Base-by-base conservation (phyloP, 345 rosid genomes). In the Eucalyptus melliodora region DNA sequence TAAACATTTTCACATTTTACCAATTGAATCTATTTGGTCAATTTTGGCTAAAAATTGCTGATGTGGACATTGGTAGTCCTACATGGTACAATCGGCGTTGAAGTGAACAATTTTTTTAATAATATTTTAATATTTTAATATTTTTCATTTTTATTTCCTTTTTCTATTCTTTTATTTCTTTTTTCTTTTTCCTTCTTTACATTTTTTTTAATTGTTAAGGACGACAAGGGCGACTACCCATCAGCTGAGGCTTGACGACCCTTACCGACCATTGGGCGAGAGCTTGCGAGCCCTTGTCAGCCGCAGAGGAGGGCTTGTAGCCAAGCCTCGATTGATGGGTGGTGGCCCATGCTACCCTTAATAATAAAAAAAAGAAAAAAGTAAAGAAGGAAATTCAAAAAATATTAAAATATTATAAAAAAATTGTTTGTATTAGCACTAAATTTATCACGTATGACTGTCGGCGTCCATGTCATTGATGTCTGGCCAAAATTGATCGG, bases 11-110 rank as follows among this genome's bases (percentile, higher is more conserved):
- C 6, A 56, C 6, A 24, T 56, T 56, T 56, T 56, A 24, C 0
- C 14, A 56, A 56, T 24, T 56, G 6, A 24, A 0, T 56, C 1
- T 23, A 23, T 56, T 0, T 0, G 0, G 13, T 0, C 13, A 56
- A 24, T 56, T 56, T 56, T 56, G 30, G 3, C 13, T 56, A 0
- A 0, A 23, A 56, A 56, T 56, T 0, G 1, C 0, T 24, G 6
- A 56, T 4, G 27, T 56, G 27, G 1, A 56, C 27, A 10, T 0
- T 0, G 3, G 11, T 0, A 5, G 6, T 56, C 6, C 6, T 24
- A 56, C 6, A 24, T 9, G 30, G 4, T 13, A 56, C 1, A 23
- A 56, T 24, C 3, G 3, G 0, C 3, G 0, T 24, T 24, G 13
- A 56, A 0, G 30, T 56, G 13, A 24, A 56, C 0, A 24, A 24